Conservation (phyloP, 2,329 filamentous ascomycete species). For the Fusarium algeriense region DNA sequence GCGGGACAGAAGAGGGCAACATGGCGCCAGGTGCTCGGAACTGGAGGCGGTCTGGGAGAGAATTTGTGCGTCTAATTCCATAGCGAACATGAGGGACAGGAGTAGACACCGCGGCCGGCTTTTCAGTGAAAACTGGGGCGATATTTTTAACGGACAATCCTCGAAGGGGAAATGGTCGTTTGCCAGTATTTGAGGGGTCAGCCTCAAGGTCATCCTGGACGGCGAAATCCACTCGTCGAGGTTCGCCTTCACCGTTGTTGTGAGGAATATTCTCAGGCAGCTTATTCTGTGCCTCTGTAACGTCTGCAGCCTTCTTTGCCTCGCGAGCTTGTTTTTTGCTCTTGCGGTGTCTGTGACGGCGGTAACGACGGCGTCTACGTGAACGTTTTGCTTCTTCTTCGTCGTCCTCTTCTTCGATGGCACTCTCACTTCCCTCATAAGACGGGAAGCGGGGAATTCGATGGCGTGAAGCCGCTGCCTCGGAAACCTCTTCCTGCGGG, state of each 20-base stretch:
- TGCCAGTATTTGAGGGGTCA: constrained; percentile 30
- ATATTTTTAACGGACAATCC: constrained; percentile 75
- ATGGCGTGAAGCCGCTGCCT: constrained; percentile 55
- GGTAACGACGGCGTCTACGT: constrained; percentile 52
- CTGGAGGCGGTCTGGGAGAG: constrained; percentile 75
- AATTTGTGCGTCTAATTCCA: constrained; percentile 79
- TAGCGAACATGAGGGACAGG: constrained; percentile 69
- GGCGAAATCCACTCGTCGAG: constrained; percentile 71
- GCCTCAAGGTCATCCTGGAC: constrained; percentile 48
- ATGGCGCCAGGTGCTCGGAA: constrained; percentile 63
- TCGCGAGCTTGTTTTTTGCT: constrained; percentile 59
- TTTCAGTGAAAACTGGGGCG: constrained; percentile 75
- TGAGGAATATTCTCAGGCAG: constrained; percentile 44
- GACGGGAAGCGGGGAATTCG: constrained; percentile 54
- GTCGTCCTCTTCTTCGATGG: constrained; percentile 58
- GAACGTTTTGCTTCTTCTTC: constrained; percentile 57
- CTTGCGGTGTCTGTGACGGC: constrained; percentile 55
- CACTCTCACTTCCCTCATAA: constrained; percentile 58
- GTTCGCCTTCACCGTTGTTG: constrained; percentile 53
- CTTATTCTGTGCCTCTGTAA: constrained; percentile 49
- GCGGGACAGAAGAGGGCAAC: constrained; percentile 61
- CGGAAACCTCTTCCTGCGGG: constrained; percentile 55
- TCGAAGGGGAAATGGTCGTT: constrained; percentile 68
- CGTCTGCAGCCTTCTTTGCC: constrained; percentile 43
- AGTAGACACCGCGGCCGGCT: constrained; percentile 54